Percentiles rank a stretch among this genome's conserved stretches.
Conservation (phyloP, 805 yeast genomes). For the Cyberlindnera suaveolens region DNA sequence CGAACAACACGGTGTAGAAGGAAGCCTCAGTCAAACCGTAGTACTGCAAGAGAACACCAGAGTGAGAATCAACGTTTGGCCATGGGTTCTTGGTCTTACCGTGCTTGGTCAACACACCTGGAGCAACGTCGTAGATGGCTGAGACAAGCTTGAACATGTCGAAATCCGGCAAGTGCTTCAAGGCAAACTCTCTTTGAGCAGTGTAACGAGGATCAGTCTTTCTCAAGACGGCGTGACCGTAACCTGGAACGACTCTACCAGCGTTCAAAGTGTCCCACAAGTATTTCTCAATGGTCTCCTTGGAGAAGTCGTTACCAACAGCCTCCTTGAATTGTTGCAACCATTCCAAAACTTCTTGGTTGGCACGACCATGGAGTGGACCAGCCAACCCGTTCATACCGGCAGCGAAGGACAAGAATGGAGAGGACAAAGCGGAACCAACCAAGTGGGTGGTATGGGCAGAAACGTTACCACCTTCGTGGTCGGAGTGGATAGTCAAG, state of each 20-base stretch:
- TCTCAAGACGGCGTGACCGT: conserved; percentile 84
- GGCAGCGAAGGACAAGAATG: conserved; percentile 72
- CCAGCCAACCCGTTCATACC: conserved; percentile 85
- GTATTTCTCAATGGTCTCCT: conserved; percentile 65
- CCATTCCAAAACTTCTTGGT: conserved; percentile 85
- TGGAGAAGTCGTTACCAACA: conserved; percentile 58
- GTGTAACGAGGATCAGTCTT: conserved; percentile 85
- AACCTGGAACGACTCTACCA: conserved; percentile 85
- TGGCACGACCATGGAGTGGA: conserved; percentile 83
- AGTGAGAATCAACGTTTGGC: conserved; percentile 88
- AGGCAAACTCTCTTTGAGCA: conserved; percentile 81
- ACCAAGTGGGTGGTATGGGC: conserved; percentile 85
- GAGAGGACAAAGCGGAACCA: conserved; percentile 77
- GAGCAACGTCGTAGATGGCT: conserved; percentile 76
- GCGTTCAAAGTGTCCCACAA: conserved; percentile 74
- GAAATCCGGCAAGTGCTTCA: conserved; percentile 69
- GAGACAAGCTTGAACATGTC: conserved; percentile 75
- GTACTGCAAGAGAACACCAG: conserved; percentile 80
- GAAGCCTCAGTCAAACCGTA: conserved; percentile 78
- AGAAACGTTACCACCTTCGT: conserved; percentile 86
- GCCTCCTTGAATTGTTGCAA: conserved; percentile 56
- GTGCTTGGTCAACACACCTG: conserved; percentile 71
- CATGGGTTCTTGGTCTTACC: conserved; percentile 92
- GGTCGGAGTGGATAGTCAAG: conserved; percentile 79
- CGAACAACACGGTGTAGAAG: conserved; percentile 81